These are phyloP conservation scores for Ophiocordyceps camponoti-leonardi DNA, from an alignment of 2,329 filamentous ascomycete genomes.

Conservation along the genomic window DNA sequence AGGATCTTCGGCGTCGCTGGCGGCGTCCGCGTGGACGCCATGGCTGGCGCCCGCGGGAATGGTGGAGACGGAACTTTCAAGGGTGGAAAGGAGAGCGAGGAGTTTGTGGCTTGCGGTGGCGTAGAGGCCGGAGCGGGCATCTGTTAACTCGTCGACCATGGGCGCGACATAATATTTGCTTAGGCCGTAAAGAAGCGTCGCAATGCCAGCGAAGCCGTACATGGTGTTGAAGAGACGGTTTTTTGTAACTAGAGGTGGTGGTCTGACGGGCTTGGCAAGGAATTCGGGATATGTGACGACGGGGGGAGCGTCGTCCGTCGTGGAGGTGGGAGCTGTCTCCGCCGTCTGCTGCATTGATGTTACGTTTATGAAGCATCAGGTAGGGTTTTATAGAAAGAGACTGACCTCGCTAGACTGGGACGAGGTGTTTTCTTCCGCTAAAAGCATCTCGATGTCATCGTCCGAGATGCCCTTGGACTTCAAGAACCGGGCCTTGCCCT, in stretches of 20 bases:
- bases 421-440: slow-evolving; percentile 20
- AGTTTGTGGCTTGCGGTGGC: slow-evolving; percentile 28
- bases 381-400: not conserved
- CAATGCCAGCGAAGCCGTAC: slow-evolving; percentile 38
- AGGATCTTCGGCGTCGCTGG: slow-evolving; percentile 41
- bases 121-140: slow-evolving; percentile 35
- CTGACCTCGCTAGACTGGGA: slow-evolving; percentile 6
- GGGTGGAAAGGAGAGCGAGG: slow-evolving; percentile 26
- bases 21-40: slow-evolving; percentile 11
- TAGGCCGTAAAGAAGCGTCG: slow-evolving; percentile 51
- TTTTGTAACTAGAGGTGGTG: slow-evolving; percentile 45
- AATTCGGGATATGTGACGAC: slow-evolving; percentile 59
- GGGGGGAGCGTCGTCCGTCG: slow-evolving; percentile 28
- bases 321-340: not conserved
- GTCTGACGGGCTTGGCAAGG: slow-evolving; percentile 35
- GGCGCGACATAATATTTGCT: slow-evolving; percentile 52
- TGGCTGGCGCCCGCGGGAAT: slow-evolving; percentile 24
- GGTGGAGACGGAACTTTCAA: slow-evolving; percentile 42
- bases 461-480: slow-evolving; percentile 55
- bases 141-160: slow-evolving; percentile 34
- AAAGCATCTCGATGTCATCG: slow-evolving; percentile 49
- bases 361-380: not conserved
- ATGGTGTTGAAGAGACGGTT: slow-evolving; percentile 40
- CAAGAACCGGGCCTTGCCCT: slow-evolving; percentile 62
- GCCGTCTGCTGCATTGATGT: not conserved